A percentile compares a stretch with the other conserved stretches of the same genome.
These are phyloP conservation scores for Trichoderma sp. DNA, from an alignment of 2,329 filamentous ascomycete genomes.

Conservation along the genomic window DNA sequence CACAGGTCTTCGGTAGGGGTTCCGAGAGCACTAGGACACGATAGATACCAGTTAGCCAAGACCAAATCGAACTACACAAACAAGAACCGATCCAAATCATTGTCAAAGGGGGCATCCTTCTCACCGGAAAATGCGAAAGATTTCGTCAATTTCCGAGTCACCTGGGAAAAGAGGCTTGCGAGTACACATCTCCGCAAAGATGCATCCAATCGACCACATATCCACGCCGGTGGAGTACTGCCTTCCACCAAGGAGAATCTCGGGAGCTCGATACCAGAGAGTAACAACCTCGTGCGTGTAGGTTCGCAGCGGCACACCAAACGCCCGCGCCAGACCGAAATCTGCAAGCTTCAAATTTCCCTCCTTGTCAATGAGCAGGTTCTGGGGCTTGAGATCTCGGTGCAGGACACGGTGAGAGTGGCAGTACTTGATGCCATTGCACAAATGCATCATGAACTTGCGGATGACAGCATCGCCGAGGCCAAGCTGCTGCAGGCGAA, in stretches of 20 bases:
- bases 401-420: conserved; percentile 85
- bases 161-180: conserved; percentile 89
- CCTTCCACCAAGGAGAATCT: conserved; percentile 84
- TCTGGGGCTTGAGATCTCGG: conserved; percentile 87
- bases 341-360: conserved; percentile 88
- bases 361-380: conserved; percentile 79
- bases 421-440: conserved; percentile 81
- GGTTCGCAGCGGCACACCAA: conserved; percentile 84
- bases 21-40: conserved; percentile 60
- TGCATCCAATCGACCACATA: conserved; percentile 94
- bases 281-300: conserved; percentile 96
- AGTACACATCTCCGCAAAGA: conserved; percentile 96
- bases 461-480: conserved; percentile 79
- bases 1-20: conserved; percentile 79
- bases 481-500: conserved; percentile 63
- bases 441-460: conserved; percentile 88
- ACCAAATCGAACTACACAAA: not conserved
- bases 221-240: conserved; percentile 94
- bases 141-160: conserved; percentile 63
- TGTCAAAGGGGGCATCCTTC: not conserved
- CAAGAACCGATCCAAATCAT: not conserved
- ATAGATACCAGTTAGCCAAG: not conserved
- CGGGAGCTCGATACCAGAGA: conserved; percentile 86
- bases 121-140: conserved; percentile 66
- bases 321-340: conserved; percentile 85